Evolutionary conservation across 371 early-diverging fungal genomes (phyloP), one percentile per base, ranked within the genome.

Genomic region (Mucor indicus): DNA sequence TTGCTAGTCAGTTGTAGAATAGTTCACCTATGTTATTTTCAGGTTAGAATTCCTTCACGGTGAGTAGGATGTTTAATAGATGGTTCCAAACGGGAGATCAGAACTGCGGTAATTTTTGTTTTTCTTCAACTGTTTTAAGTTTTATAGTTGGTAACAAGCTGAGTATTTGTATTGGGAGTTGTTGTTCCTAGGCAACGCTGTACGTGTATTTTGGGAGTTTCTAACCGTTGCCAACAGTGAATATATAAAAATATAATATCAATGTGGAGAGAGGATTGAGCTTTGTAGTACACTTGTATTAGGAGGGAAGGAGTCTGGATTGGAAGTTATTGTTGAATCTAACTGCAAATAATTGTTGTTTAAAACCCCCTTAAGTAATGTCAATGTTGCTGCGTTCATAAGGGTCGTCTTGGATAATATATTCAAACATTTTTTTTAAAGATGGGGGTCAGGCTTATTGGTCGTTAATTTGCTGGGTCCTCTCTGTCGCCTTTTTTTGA

Each of bases 231-330:
- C 5, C 57, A n/a, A 52, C 5, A 57, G 42, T 17, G 50, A 36
- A 20, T 57, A 54, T 20, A 60, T 64, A 23, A 57, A 57, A 10
- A 55, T 41, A 13, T 51, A 50, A 21, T 54, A 57, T 0, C 54
- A 22, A 12, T 35, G 38, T 0, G 65, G 65, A n/a, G 40, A 44
- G 2, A 65, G 52, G 7, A 60, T 37, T 10, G 55, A 60, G n/a
- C 57, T 55, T 48, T 65, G 50, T 9, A 64, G 44, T 1, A 56
- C 64, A 15, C 64, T 57, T 12, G 57, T 59, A n/a, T 8, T 1
- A 2, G 56, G 60, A 16, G 30, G n/a, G 30, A 57, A 53, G 1
- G 42, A 36, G 12, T 16, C 20, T 2, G 60, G n/a, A 62, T 9
- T 17, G 17, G 2, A 9, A 17, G 38, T 43, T 51, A 1, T 23